A percentile compares a stretch with the other conserved stretches of the same genome.
phyloP scores from a whole-genome alignment of 2,329 filamentous ascomycete species.

The Aspergillus aculeatinus region DNA sequence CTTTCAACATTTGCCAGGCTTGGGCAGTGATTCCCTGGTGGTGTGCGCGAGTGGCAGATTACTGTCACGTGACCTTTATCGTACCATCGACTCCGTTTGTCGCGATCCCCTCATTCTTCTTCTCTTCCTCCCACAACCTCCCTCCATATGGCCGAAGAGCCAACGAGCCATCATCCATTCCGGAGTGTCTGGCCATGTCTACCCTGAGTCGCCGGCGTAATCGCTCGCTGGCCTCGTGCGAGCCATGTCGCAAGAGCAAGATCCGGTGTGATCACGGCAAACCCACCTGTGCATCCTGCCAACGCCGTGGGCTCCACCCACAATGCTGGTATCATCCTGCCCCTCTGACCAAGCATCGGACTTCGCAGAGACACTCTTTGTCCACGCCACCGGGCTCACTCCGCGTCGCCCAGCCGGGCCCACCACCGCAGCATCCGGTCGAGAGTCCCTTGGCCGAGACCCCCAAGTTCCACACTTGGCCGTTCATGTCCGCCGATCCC shows the following conservation, averaged over 20 bases:
- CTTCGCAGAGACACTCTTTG: background rate
- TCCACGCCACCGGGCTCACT: background rate
- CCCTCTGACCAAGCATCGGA: background rate
- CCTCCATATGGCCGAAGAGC: background rate
- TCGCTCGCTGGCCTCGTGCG: background rate
- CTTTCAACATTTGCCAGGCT: background rate
- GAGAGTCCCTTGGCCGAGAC: background rate
- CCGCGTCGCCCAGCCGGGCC: background rate
- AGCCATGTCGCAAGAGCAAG: background rate
- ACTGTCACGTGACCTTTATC: background rate
- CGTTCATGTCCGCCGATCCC: background rate
- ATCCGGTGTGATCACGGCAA: background rate
- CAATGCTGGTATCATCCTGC: background rate
- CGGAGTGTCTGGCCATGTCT: background rate
- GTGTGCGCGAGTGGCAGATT: background rate
- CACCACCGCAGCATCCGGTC: background rate
- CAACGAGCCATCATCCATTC: background rate
- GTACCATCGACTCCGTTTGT: too few species aligned
- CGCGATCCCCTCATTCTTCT: background rate
- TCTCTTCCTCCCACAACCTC: background rate
- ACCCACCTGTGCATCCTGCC: background rate
- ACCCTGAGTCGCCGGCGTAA: background rate
- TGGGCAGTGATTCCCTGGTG: background rate
- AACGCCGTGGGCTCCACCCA: background rate
- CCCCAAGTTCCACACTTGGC: background rate